Conservation (phyloP, 2,329 filamentous ascomycete genomes). For the Acrocalymma vagum region DNA sequence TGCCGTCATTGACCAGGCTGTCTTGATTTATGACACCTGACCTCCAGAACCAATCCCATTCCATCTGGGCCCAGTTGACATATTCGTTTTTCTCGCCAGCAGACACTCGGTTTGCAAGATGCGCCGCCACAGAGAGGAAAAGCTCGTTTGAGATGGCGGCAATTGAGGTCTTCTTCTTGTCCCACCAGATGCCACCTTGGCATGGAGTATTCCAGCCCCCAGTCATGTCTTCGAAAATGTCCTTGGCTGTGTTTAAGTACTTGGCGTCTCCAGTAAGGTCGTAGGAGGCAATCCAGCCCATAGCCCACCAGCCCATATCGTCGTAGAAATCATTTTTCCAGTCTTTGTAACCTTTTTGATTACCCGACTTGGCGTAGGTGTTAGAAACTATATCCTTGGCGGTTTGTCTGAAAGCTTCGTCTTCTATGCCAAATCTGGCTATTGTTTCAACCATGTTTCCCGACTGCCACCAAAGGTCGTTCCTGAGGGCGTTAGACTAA, state of each 20-base stretch:
- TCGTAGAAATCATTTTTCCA: slow-evolving; percentile 67
- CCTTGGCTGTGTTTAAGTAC: slow-evolving; percentile 63
- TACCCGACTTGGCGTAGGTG: slow-evolving; percentile 41
- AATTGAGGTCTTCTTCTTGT: slow-evolving; percentile 61
- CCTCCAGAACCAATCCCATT: slow-evolving; percentile 63
- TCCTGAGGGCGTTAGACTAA: slow-evolving; percentile 12
- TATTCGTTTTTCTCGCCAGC: slow-evolving; percentile 50
- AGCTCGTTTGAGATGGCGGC: slow-evolving; percentile 68
- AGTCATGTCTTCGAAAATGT: slow-evolving; percentile 66
- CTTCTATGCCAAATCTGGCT: slow-evolving; percentile 39
- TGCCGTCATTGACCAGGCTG: slow-evolving; percentile 63
- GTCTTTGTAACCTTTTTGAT: slow-evolving; percentile 29
- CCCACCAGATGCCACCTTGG: slow-evolving; percentile 64
- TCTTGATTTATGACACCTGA: slow-evolving; percentile 62
- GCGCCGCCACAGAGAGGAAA: slow-evolving; percentile 62
- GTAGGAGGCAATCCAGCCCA: slow-evolving; percentile 65
- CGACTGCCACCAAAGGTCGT: slow-evolving; percentile 47
- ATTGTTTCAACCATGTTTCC: slow-evolving; percentile 46
- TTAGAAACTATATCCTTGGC: slow-evolving; percentile 41
- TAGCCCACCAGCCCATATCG: slow-evolving; percentile 71
- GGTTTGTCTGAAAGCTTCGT: slow-evolving; percentile 34
- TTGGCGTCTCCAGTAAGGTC: slow-evolving; percentile 61
- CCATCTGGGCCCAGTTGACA: slow-evolving; percentile 58
- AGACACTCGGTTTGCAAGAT: slow-evolving; percentile 60
- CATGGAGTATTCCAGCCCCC: slow-evolving; percentile 60